phyloP scores from a whole-genome alignment of 129 eudicot genomes.

The Flaveria sonorensis region DNA sequence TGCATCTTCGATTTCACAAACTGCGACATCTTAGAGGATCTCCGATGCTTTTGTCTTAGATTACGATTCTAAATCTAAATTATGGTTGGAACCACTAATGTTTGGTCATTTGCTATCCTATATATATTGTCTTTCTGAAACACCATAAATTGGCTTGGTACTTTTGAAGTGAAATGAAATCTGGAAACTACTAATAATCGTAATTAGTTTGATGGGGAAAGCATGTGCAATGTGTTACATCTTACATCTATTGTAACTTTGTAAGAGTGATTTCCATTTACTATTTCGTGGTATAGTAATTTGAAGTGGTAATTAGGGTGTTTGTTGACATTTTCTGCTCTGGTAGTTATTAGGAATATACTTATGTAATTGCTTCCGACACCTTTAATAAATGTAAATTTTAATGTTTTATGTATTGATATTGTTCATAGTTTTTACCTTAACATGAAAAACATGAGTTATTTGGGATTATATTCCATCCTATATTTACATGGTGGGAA shows the following conservation, averaged over 20 bases:
- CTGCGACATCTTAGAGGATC: background rate
- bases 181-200: background rate
- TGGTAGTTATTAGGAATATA: background rate
- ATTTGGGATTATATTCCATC: background rate
- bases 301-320: slow-evolving; percentile 8
- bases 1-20: background rate
- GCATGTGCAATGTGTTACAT: too few species aligned
- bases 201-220: too few species aligned
- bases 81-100: too few species aligned
- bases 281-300: background rate
- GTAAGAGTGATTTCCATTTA: background rate
- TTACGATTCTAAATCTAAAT: too few species aligned
- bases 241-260: too few species aligned
- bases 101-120: too few species aligned
- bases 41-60: too few species aligned
- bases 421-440: background rate
- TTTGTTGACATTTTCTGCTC: background rate
- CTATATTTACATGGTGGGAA: background rate
- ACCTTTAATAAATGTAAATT: background rate
- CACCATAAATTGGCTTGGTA: background rate
- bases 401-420: background rate
- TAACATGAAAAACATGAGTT: background rate
- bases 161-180: background rate
- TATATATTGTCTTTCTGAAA: too few species aligned
- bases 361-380: background rate